Percentiles rank a stretch among this genome's conserved stretches.
phyloP scores from a whole-genome alignment of 2,329 filamentous ascomycete genomes.

The Epichloe sibirici region DNA sequence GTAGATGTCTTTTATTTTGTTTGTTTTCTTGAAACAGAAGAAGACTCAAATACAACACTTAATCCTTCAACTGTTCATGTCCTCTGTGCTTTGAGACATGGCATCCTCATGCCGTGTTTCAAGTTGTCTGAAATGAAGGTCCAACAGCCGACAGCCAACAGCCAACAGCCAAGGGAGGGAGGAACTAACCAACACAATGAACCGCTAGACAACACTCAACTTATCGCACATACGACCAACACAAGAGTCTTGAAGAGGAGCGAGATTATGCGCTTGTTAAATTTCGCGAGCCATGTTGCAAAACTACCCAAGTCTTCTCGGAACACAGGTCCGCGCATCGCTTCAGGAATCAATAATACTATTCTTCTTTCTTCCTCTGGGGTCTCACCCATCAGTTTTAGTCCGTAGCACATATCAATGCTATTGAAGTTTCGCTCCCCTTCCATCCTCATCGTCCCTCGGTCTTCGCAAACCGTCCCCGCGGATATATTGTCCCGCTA shows the following conservation, averaged over 20 bases:
- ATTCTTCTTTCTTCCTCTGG: neutral
- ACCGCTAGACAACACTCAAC: too few species aligned
- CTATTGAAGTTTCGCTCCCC: neutral
- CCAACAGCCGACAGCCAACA: too few species aligned
- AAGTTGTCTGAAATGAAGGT: too few species aligned
- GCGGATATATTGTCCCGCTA: neutral
- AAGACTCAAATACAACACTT: neutral
- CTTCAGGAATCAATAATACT: neutral
- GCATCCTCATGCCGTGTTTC: too few species aligned
- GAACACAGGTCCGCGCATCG: neutral
- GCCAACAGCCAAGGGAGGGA: too few species aligned
- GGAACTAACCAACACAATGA: too few species aligned
- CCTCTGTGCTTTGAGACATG: too few species aligned
- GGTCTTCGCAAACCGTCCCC: neutral
- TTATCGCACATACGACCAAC: too few species aligned
- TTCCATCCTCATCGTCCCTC: neutral
- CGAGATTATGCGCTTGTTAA: neutral
- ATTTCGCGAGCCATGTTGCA: constrained; percentile 1
- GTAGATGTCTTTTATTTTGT: neutral
- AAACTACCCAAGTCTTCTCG: neutral
- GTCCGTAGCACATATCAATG: neutral
- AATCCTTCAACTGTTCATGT: neutral
- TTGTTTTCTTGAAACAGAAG: too few species aligned
- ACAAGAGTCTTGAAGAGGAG: too few species aligned
- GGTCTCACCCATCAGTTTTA: neutral